Evolutionary conservation across 495 filamentous ascomycete species (phyloP).

Genomic region (Xanthoparmelia taractica): DNA sequence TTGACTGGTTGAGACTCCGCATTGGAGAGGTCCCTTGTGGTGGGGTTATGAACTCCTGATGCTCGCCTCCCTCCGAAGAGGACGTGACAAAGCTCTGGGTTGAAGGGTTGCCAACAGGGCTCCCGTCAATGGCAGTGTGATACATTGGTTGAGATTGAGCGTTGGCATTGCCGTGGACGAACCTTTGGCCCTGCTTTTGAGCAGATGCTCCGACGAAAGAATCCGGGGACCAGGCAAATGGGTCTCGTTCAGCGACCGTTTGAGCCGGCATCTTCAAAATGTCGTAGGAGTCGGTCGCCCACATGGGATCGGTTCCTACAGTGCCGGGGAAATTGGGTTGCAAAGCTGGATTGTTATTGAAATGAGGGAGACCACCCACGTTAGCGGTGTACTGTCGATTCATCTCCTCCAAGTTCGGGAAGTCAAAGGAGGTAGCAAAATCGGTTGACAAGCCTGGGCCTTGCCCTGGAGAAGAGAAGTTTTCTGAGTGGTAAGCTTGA

Average conservation of each 20-base stretch:
- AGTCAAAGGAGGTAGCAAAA: conserved; percentile 8
- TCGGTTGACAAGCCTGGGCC: conserved; percentile 7
- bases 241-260: conserved; percentile 10
- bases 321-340: conserved; percentile 1
- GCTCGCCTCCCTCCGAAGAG: conserved; percentile 23
- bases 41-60: conserved; percentile 22
- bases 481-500: conserved; percentile 3
- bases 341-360: not conserved
- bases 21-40: conserved; percentile 24
- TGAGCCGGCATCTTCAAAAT: conserved; percentile 26
- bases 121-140: conserved; percentile 25
- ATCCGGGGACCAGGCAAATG: conserved; percentile 15
- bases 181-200: conserved; percentile 3
- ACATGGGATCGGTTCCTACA: conserved; percentile 9
- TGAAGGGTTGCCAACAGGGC: conserved; percentile 22
- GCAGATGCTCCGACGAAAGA: conserved; percentile 1
- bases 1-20: conserved; percentile 16
- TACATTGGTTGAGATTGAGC: conserved; percentile 21
- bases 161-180: not conserved
- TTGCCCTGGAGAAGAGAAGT: conserved; percentile 14
- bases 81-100: conserved; percentile 21
- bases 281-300: conserved; percentile 7
- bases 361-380: not conserved
- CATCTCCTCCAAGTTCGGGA: conserved; percentile 8
- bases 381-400: conserved; percentile 10